A percentile compares a stretch with the other conserved stretches of the same genome.
These are phyloP conservation scores for Brassica cretica DNA, from an alignment of 345 rosid species.

Conservation along the genomic window DNA sequence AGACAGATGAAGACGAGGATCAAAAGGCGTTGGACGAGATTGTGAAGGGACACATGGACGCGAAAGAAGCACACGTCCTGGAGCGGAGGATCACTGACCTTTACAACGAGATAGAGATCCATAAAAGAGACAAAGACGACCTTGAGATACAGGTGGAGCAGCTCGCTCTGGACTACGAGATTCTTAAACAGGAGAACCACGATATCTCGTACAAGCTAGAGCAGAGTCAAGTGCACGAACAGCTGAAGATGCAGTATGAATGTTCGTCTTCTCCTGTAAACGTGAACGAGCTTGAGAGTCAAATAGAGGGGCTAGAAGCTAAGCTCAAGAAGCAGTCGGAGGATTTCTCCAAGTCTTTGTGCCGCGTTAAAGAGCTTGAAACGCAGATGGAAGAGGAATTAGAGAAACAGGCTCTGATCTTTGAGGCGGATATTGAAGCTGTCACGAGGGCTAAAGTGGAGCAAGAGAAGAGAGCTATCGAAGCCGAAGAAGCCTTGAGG, in stretches of 20 bases:
- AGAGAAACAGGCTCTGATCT: conserved; percentile 58
- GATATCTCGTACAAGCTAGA: conserved; percentile 58
- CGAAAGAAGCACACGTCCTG: conserved; percentile 51
- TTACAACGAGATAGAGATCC: conserved; percentile 57
- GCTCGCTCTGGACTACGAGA: conserved; percentile 62
- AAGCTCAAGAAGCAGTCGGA: conserved; percentile 61
- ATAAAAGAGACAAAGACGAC: conserved; percentile 65
- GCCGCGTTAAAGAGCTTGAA: conserved; percentile 64
- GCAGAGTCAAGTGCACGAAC: conserved; percentile 52
- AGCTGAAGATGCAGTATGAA: conserved; percentile 48
- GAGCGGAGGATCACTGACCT: conserved; percentile 62
- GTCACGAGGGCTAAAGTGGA: conserved; percentile 55
- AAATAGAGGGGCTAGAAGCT: conserved; percentile 61
- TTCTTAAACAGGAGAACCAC: conserved; percentile 68
- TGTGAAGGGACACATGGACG: conserved; percentile 48
- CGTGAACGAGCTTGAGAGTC: conserved; percentile 54
- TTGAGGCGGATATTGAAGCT: conserved; percentile 72
- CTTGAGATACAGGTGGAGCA: conserved; percentile 75
- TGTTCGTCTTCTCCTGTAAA: conserved; percentile 46
- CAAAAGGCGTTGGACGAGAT: conserved; percentile 43
- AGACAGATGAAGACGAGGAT: conserved; percentile 41
- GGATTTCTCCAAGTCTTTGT: conserved; percentile 62
- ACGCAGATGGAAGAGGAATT: conserved; percentile 63
- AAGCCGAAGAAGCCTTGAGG: conserved; percentile 80
- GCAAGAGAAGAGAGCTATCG: conserved; percentile 82